Conservation (phyloP, 2,329 filamentous ascomycete species). For the Pseudopyricularia javanii region DNA sequence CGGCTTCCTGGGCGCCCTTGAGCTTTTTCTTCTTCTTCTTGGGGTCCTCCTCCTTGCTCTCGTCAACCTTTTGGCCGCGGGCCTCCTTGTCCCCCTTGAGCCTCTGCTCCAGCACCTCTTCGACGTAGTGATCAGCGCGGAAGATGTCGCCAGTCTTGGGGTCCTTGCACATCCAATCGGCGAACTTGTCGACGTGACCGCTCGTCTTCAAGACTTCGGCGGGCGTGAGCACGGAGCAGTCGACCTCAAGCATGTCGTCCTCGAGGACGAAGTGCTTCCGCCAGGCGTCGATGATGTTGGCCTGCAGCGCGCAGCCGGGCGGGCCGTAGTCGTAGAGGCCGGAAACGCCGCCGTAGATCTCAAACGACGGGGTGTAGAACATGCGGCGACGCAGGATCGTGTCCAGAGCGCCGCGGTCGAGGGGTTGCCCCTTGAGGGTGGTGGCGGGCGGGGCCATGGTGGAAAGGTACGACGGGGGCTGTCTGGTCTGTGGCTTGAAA, state of each 20-base stretch:
- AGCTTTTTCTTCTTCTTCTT: slow-evolving; percentile 66
- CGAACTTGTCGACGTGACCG: slow-evolving; percentile 95
- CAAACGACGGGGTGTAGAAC: slow-evolving; percentile 93
- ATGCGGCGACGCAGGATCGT: slow-evolving; percentile 75
- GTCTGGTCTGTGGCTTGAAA: neutral
- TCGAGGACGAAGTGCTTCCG: slow-evolving; percentile 86
- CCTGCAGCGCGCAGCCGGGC: slow-evolving; percentile 73
- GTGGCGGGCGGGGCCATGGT: slow-evolving; percentile 45
- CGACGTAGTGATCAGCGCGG: slow-evolving; percentile 89
- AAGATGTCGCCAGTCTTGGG: slow-evolving; percentile 95
- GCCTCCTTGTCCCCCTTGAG: slow-evolving; percentile 89
- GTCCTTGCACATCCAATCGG: slow-evolving; percentile 99
- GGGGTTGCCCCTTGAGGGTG: slow-evolving; percentile 78
- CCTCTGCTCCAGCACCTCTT: slow-evolving; percentile 79
- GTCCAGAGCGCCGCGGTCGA: slow-evolving; percentile 74
- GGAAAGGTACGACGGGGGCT: slow-evolving; percentile 2
- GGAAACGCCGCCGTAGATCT: slow-evolving; percentile 83
- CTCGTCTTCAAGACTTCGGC: slow-evolving; percentile 89
- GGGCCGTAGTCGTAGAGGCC: slow-evolving; percentile 92
- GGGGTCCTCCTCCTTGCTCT: slow-evolving; percentile 38
- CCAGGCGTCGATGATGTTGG: slow-evolving; percentile 82
- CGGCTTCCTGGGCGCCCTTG: slow-evolving; percentile 64
- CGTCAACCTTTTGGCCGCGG: slow-evolving; percentile 68
- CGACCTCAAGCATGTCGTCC: slow-evolving; percentile 91
- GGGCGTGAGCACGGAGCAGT: slow-evolving; percentile 88